Conservation (phyloP, 2,329 filamentous ascomycete species). For the Fonsecaea multimorphosa region DNA sequence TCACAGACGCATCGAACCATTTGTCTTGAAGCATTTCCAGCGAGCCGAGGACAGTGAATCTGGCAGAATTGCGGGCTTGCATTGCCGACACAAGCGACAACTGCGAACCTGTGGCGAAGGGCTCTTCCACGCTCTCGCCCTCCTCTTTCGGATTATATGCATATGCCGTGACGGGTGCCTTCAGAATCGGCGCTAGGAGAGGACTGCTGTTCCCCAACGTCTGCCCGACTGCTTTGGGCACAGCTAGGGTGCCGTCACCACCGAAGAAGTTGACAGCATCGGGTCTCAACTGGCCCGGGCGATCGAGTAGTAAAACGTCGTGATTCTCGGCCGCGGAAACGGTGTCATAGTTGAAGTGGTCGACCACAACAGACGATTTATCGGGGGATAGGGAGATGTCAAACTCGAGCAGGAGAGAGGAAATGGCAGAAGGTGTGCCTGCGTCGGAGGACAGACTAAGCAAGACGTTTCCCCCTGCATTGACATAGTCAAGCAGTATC, state of each 20-base stretch:
- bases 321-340: constrained; percentile 79
- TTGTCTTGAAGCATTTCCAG: constrained; percentile 84
- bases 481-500: constrained; percentile 86
- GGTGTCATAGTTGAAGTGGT: constrained; percentile 94
- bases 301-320: constrained; percentile 81
- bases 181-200: constrained; percentile 79
- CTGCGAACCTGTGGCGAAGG: constrained; percentile 84
- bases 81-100: constrained; percentile 81
- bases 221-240: constrained; percentile 82
- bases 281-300: constrained; percentile 67
- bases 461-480: constrained; percentile 88
- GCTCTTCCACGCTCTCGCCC: constrained; percentile 69
- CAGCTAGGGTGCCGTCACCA: constrained; percentile 73
- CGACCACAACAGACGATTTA: constrained; percentile 82
- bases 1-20: constrained; percentile 84
- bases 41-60: constrained; percentile 83
- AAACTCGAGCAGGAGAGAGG: constrained; percentile 81
- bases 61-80: constrained; percentile 92
- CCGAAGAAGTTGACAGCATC: constrained; percentile 80
- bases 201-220: constrained; percentile 75
- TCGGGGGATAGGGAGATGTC: constrained; percentile 87
- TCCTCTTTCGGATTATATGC: constrained; percentile 94
- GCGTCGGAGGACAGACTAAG: constrained; percentile 77
- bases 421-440: constrained; percentile 73
- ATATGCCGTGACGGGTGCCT: constrained; percentile 84